Evolutionary conservation across 352 stramenopile species (phyloP).

Genomic region (Lagenidium giganteum): DNA sequence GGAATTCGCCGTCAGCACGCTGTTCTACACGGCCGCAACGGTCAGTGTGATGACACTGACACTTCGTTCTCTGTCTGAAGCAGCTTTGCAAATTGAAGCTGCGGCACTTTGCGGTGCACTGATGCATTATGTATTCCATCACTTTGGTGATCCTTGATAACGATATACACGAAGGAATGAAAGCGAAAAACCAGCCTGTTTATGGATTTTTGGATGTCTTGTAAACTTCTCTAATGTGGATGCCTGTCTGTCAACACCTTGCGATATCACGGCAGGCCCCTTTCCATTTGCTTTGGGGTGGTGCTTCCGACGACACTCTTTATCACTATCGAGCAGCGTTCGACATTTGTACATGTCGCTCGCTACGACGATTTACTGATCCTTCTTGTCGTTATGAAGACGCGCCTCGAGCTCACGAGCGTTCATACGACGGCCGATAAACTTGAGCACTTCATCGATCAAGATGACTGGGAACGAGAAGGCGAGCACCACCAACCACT

Average conservation of each 20-base stretch:
- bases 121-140: conserved; percentile 45
- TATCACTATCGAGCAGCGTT: too few species aligned
- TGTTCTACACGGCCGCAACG: conserved; percentile 35
- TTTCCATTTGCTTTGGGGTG: too few species aligned
- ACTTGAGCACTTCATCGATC: conserved; percentile 94
- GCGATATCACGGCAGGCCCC: too few species aligned
- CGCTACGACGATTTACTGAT: conserved; percentile 47
- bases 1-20: conserved; percentile 45
- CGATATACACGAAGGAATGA: too few species aligned
- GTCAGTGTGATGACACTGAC: conserved; percentile 35
- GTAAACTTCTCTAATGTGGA: too few species aligned
- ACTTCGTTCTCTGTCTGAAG: conserved; percentile 47
- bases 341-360: too few species aligned
- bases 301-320: too few species aligned
- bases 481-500: conserved; percentile 90
- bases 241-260: too few species aligned
- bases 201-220: too few species aligned
- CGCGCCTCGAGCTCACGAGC: conserved; percentile 65
- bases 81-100: conserved; percentile 37
- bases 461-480: conserved; percentile 93
- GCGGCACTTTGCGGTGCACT: conserved; percentile 33
- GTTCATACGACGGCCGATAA: conserved; percentile 81
- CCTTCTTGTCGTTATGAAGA: conserved; percentile 43
- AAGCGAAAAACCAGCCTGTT: too few species aligned
- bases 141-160: too few species aligned